Base-by-base conservation (phyloP, 2,329 filamentous ascomycete species). In the Microascus cirrosus region DNA sequence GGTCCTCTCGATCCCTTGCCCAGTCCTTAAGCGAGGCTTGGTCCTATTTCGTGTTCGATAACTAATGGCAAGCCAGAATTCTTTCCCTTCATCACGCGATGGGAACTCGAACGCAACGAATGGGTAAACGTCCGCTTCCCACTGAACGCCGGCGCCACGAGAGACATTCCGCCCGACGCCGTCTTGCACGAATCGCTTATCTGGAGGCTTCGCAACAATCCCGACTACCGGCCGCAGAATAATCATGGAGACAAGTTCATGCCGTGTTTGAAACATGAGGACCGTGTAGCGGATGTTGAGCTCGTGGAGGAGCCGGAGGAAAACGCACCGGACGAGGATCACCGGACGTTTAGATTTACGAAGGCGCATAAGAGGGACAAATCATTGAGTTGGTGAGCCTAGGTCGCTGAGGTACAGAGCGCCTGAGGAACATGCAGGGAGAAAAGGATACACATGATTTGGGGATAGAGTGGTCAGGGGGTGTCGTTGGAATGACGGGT, bases 161-260 rank as follows among this genome's bases (percentile, higher is more conserved):
- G 73, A 5, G 73, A 75, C 36, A 74, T 75, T 15, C 73, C 73
- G 0, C 61, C 59, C 10, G 68, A 73, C 39, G 73, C 73, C 0
- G 69, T 71, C 0, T 59, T 75, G 0, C 73, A 75, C 39, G 69
- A 70, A 54, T 73, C 71, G 13, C 59, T 74, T 2, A 34, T 71
- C 6, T 69, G 67, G 64, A 65, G 71, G 22, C 62, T 74, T 25
- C 55, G 60, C 2, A 65, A 70, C 20, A 61, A 69, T 55, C 1
- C 58, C 1, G 56, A 57, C 0, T 71, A 74, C 60, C 57, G 57
- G 8, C 67, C 72, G 0, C 18, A n/a, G 8, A 70, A 74, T 59
- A 71, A 74, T 60, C 71, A 68, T 39, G 66, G 67, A 58, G 67
- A 64, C 0, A 18, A 39, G 2, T 60, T 63, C n/a, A 62, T 60